Evolutionary conservation across 192 early-diverging fungal genomes (phyloP), one percentile per base, ranked within the genome.

Genomic region (Dispira simplex): DNA sequence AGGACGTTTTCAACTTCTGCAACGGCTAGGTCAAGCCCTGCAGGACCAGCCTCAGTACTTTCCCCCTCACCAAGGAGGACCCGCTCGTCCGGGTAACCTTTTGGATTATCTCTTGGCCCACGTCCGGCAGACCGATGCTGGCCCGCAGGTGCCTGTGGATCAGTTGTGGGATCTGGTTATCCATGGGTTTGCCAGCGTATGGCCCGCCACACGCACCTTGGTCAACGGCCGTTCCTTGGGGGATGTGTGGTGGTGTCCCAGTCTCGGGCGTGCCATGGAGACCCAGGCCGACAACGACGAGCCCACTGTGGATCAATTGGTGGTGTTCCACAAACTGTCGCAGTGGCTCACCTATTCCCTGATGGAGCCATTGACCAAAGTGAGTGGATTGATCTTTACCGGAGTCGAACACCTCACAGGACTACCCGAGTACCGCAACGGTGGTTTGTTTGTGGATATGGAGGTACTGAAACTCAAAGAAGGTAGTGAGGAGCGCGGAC

Each of bases 291-390:
- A 65, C 13, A 66, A 66, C 2, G 69, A 70, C 47, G 51, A 6
- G 14, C 39, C 65, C 16, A 66, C 18, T 23, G 53, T 54, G 28
- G 74, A 81, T 25, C 65, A 73, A 26, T 72, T 89, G 45, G 85
- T 92, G 20, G 75, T 87, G 16, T 92, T 95, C 73, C 91, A 97
- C 73, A 97, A 97, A 65, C 79, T 97, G 51, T 90, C 91, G 8
- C 94, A 97, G 70, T 97, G 94, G 94, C 83, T 97, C 46, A 89
- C 91, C 1, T 95, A 93, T 74, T 93, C 91, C 3, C 76, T 95
- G 46, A 79, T 93, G 72, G 94, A 95, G 49, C 81, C 88, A 6
- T 67, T 95, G 16, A 76, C 77, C 51, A 75, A 77, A 23, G 70
- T 89, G 47, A 69, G 67, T 26, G 64, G 64, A 27, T 63, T 82